phyloP scores from a whole-genome alignment of 257 asterid species.

The Salvia splendens region DNA sequence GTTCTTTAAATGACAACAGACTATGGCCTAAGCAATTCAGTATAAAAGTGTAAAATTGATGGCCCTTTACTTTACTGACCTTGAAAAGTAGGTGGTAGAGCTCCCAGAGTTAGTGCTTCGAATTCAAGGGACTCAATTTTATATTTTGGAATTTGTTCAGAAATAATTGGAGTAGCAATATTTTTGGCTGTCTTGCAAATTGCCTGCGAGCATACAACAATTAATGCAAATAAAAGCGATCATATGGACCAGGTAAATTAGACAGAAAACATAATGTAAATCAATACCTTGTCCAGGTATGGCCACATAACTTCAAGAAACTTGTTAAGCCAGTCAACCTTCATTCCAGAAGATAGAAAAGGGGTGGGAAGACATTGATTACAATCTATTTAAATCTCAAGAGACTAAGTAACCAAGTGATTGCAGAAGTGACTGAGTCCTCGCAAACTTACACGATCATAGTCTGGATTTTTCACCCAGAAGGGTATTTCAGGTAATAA shows the following conservation, averaged over 20 bases:
- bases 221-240: conserved; percentile 10
- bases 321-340: conserved; percentile 95
- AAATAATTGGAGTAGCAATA: conserved; percentile 61
- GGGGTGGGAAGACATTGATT: conserved; percentile 7
- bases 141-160: conserved; percentile 66
- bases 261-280: conserved; percentile 12
- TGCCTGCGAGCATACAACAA: conserved; percentile 41
- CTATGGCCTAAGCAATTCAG: not conserved
- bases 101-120: conserved; percentile 55
- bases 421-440: conserved; percentile 23
- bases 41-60: conserved; percentile 1
- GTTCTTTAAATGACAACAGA: not conserved
- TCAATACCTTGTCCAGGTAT: conserved; percentile 82
- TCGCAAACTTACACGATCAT: conserved; percentile 80
- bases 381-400: conserved; percentile 11
- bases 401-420: conserved; percentile 25
- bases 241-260: conserved; percentile 13
- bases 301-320: conserved; percentile 88
- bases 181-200: conserved; percentile 68
- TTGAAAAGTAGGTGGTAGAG: conserved; percentile 67
- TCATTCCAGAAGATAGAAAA: conserved; percentile 32
- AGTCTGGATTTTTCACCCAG: conserved; percentile 95
- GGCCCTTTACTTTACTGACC: conserved; percentile 39
- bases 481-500: conserved; percentile 87
- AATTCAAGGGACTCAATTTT: conserved; percentile 68